phyloP scores from a whole-genome alignment of 2,329 filamentous ascomycete species.

The Leptographium galeiforme region DNA sequence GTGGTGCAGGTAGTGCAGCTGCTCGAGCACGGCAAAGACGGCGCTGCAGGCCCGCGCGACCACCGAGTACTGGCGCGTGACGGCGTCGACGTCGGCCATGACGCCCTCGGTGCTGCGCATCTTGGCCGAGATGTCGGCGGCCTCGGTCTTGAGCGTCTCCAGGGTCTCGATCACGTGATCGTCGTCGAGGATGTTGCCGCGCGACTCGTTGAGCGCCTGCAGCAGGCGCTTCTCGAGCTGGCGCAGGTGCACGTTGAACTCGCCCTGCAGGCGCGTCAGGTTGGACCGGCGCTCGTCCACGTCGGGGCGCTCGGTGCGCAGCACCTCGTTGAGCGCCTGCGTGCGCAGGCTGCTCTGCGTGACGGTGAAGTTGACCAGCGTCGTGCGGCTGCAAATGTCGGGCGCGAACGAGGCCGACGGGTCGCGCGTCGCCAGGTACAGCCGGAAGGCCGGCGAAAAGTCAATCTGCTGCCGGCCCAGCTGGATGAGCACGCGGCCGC shows the following conservation, averaged over 20 bases:
- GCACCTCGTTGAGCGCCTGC: conserved; percentile 90
- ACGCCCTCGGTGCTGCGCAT: conserved; percentile 94
- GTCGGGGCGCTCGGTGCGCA: conserved; percentile 94
- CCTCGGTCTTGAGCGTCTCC: conserved; percentile 95
- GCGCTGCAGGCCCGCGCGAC: conserved; percentile 93
- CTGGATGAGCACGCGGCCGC: conserved; percentile 93
- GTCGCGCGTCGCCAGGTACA: conserved; percentile 90
- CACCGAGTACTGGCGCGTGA: conserved; percentile 86
- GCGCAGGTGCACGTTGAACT: conserved; percentile 96
- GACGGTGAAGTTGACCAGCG: conserved; percentile 98
- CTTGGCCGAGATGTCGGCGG: conserved; percentile 89
- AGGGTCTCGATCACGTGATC: conserved; percentile 97
- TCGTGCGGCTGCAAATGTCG: conserved; percentile 95
- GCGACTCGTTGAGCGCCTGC: conserved; percentile 91
- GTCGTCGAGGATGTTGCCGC: conserved; percentile 94
- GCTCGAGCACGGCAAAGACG: conserved; percentile 91
- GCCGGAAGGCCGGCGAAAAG: conserved; percentile 90
- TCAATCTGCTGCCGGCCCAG: conserved; percentile 98
- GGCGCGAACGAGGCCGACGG: conserved; percentile 89
- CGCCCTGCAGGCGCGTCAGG: conserved; percentile 95
- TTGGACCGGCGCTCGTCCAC: conserved; percentile 94
- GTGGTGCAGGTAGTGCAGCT: conserved; percentile 95
- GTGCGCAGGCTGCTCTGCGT: conserved; percentile 98
- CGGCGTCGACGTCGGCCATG: conserved; percentile 94
- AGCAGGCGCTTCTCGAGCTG: conserved; percentile 89